Evolutionary conservation across 768 basidiomycete genomes (phyloP).

Genomic region (Russula emetica): DNA sequence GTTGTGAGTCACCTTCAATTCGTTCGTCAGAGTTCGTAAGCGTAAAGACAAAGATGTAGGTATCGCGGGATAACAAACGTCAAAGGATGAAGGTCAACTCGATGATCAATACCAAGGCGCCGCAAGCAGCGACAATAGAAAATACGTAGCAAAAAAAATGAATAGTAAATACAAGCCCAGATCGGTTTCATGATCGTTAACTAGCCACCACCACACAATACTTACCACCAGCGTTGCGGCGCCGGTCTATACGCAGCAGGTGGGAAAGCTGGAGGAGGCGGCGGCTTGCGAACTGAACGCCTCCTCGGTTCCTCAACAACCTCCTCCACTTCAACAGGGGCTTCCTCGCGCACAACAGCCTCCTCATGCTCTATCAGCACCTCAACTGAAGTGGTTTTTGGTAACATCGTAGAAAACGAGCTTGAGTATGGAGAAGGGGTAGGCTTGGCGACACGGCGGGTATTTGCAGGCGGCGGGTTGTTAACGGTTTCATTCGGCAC

Average conservation of each 20-base stretch:
- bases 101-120: constrained; percentile 15
- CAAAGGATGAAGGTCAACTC: constrained; percentile 17
- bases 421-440: constrained; percentile 59
- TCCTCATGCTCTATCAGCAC: constrained; percentile 56
- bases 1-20: constrained; percentile 24
- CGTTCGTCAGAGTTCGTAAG: constrained; percentile 28
- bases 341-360: constrained; percentile 32
- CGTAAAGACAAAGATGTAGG: constrained; percentile 16
- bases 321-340: constrained; percentile 38
- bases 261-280: constrained; percentile 46
- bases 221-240: constrained; percentile 27
- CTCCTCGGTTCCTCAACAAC: constrained; percentile 41
- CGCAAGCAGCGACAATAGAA: constrained; percentile 26
- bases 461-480: constrained; percentile 73
- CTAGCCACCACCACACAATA: constrained; percentile 13
- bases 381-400: constrained; percentile 70
- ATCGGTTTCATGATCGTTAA: constrained; percentile 20
- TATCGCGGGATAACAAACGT: constrained; percentile 20
- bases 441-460: constrained; percentile 68
- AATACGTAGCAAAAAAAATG: constrained; percentile 17
- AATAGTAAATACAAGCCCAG: constrained; percentile 27
- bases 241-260: constrained; percentile 31
- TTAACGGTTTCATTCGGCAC: constrained; percentile 46
- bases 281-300: constrained; percentile 41
- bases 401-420: constrained; percentile 54